Evolutionary conservation across 495 filamentous ascomycete species (phyloP).

Genomic region (Neurospora sp.): DNA sequence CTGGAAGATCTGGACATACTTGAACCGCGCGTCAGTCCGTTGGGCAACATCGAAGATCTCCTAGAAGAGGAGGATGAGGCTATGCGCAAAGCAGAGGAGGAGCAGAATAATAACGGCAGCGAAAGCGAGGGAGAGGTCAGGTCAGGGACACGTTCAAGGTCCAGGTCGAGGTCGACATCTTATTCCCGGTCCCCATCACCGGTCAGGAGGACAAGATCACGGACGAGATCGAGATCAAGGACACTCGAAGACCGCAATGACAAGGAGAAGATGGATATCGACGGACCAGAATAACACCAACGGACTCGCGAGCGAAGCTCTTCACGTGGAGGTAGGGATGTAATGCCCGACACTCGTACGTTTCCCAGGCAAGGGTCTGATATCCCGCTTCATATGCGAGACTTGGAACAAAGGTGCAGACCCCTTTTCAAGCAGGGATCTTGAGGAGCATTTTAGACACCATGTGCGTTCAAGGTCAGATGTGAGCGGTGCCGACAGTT

Average conservation of each 20-base stretch:
- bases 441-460: background rate
- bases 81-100: slow-evolving; percentile 15
- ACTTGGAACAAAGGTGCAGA: background rate
- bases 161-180: slow-evolving; percentile 12
- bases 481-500: background rate
- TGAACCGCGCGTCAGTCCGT: slow-evolving; percentile 73
- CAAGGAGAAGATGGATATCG: slow-evolving; percentile 28
- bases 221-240: slow-evolving; percentile 13
- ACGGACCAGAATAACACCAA: slow-evolving; percentile 8
- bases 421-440: background rate
- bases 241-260: slow-evolving; percentile 11
- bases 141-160: slow-evolving; percentile 10
- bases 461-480: background rate
- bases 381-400: background rate
- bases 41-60: slow-evolving; percentile 80
- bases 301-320: slow-evolving; percentile 2
- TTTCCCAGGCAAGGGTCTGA: background rate
- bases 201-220: slow-evolving; percentile 3
- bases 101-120: slow-evolving; percentile 11
- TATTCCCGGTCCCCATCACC: background rate
- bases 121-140: slow-evolving; percentile 11
- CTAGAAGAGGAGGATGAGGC: slow-evolving; percentile 53
- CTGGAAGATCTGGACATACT: slow-evolving; percentile 85
- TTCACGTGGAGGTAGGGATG: background rate
- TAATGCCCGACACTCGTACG: background rate